Evolutionary conservation across 2,329 filamentous ascomycete genomes (phyloP).

Genomic region (Calonectria montana): DNA sequence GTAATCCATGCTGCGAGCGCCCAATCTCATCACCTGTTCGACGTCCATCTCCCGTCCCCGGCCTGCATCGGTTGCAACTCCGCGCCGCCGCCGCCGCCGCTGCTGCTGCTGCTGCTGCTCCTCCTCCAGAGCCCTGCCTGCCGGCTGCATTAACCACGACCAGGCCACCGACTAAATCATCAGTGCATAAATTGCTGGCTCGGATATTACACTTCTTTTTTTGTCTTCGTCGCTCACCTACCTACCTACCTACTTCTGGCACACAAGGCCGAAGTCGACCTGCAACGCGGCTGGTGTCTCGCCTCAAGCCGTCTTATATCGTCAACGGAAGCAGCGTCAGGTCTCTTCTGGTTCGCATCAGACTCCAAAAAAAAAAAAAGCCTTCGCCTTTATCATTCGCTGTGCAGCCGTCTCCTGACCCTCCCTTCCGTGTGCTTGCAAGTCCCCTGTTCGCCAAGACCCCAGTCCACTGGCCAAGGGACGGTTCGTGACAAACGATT

Average conservation of each 20-base stretch:
- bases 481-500: conserved; percentile 11
- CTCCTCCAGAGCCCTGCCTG: conserved; percentile 4
- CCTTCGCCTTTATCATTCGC: background rate
- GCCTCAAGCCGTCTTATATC: background rate
- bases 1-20: conserved; percentile 5
- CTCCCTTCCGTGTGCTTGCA: background rate
- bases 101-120: background rate
- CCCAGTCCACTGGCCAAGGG: conserved; percentile 10
- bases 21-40: conserved; percentile 10
- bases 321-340: conserved; percentile 1
- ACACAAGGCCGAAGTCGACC: conserved; percentile 1
- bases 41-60: conserved; percentile 8
- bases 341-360: background rate
- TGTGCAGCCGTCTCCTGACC: conserved; percentile 2
- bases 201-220: conserved; percentile 1
- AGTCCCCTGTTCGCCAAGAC: conserved; percentile 8
- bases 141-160: conserved; percentile 10
- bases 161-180: conserved; percentile 8
- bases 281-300: background rate
- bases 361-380: background rate
- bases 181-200: conserved; percentile 4
- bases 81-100: background rate
- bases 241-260: background rate
- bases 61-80: conserved; percentile 9
- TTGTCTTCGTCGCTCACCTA: background rate